Conservation (phyloP, 1,284 basidiomycete genomes). For the Bjerkandera adusta region DNA sequence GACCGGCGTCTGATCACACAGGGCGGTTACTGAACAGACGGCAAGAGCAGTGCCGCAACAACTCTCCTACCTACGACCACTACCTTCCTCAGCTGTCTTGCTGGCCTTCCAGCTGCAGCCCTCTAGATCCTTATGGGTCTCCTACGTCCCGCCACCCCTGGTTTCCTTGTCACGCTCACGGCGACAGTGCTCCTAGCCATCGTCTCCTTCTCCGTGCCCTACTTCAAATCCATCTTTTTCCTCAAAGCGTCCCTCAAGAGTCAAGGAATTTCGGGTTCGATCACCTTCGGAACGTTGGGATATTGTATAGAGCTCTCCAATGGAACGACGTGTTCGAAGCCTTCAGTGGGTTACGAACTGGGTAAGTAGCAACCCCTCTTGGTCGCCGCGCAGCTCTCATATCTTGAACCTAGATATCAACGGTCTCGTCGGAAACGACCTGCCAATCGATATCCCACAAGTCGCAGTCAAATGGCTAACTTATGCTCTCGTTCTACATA, state of each 20-base stretch:
- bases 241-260: constrained; percentile 67
- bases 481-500: constrained; percentile 85
- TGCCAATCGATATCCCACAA: constrained; percentile 67
- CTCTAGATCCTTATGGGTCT: constrained; percentile 42
- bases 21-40: no score
- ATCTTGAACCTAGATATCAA: constrained; percentile 64
- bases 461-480: constrained; percentile 88
- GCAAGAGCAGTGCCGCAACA: constrained; percentile 6
- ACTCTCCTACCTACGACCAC: neutral
- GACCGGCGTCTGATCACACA: no score
- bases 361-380: constrained; percentile 46
- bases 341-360: constrained; percentile 80
- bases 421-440: constrained; percentile 65
- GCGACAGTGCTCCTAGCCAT: constrained; percentile 76
- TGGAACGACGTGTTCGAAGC: constrained; percentile 70
- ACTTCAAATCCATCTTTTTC: constrained; percentile 83
- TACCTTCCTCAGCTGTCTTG: constrained; percentile 4
- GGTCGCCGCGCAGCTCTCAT: constrained; percentile 12
- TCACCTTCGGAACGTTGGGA: constrained; percentile 83
- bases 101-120: constrained; percentile 7
- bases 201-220: constrained; percentile 85
- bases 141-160: constrained; percentile 80
- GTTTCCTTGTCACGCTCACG: constrained; percentile 74
- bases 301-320: constrained; percentile 67
- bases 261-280: constrained; percentile 50